Conservation (phyloP, 176 grass and related monocot species). For the Cocos nucifera region DNA sequence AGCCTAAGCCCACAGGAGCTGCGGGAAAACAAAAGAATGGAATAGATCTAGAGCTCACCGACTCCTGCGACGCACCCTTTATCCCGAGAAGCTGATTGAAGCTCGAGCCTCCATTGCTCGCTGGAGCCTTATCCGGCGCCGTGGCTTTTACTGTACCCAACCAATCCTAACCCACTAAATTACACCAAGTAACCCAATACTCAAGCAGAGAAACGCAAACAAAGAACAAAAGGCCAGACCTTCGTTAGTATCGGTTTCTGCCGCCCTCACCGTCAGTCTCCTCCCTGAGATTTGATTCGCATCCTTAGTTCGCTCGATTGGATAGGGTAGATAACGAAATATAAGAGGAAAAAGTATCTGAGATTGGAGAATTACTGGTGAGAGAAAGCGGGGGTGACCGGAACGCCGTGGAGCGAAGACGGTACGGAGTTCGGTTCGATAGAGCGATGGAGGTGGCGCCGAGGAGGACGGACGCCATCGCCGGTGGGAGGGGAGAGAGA, state of each 20-base stretch:
- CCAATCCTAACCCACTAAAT: no score
- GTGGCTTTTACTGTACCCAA: slow-evolving; percentile 38
- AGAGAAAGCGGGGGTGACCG: background rate
- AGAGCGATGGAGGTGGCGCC: background rate
- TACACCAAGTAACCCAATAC: no score
- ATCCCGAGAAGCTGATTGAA: slow-evolving; percentile 97
- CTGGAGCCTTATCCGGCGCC: slow-evolving; percentile 46
- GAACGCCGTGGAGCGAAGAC: background rate
- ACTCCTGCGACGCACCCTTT: slow-evolving; percentile 82
- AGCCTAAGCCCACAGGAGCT: background rate
- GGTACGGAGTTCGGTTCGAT: background rate
- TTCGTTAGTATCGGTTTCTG: slow-evolving; percentile 52
- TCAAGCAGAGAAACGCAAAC: no score
- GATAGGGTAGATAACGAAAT: background rate
- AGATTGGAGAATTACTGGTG: background rate
- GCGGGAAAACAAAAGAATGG: background rate
- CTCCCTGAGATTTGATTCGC: slow-evolving; percentile 28
- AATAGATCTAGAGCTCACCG: slow-evolving; percentile 31
- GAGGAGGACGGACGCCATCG: slow-evolving; percentile 2
- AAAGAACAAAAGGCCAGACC: slow-evolving; percentile 8
- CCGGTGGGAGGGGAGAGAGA: no score
- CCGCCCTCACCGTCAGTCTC: slow-evolving; percentile 32
- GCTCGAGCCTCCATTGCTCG: slow-evolving; percentile 50
- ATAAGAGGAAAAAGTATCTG: background rate
- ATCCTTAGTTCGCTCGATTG: no score